Conservation (phyloP, 208 protist species). For the Histomonas meleagridis region DNA sequence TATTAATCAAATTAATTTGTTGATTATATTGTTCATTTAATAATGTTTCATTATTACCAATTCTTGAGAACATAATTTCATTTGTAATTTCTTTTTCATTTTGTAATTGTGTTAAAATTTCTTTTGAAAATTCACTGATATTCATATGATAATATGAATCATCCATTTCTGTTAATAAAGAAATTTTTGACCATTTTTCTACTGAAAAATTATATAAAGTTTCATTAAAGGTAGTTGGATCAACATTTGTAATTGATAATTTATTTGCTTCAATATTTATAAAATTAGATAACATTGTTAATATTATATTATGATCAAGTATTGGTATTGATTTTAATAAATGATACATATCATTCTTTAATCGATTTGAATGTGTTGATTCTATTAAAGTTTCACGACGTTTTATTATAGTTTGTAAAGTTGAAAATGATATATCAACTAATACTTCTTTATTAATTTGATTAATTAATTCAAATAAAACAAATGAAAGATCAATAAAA, state of each 20-base stretch:
- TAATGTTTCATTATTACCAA: not conserved
- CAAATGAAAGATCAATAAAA: not conserved
- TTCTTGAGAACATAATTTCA: not conserved
- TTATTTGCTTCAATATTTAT: not conserved
- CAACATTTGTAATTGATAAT: not conserved
- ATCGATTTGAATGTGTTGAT: not conserved
- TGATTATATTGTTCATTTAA: not conserved
- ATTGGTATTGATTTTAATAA: not conserved
- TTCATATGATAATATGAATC: constrained; percentile 35
- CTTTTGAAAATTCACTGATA: not conserved
- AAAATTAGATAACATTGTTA: not conserved
- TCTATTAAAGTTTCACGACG: not conserved
- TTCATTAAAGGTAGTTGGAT: not conserved
- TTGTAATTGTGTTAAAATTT: not conserved
- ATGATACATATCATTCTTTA: not conserved
- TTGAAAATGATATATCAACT: not conserved
- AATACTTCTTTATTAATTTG: not conserved
- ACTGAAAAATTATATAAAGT: not conserved
- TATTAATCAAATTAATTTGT: not conserved
- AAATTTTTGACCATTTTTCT: not conserved
- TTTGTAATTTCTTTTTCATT: not conserved
- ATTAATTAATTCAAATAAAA: not conserved
- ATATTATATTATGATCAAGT: not conserved
- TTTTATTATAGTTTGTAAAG: not conserved
- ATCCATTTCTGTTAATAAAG: not conserved